Evolutionary conservation across 2,329 filamentous ascomycete species (phyloP).

Genomic region (Bimuria novae-zelandiae): DNA sequence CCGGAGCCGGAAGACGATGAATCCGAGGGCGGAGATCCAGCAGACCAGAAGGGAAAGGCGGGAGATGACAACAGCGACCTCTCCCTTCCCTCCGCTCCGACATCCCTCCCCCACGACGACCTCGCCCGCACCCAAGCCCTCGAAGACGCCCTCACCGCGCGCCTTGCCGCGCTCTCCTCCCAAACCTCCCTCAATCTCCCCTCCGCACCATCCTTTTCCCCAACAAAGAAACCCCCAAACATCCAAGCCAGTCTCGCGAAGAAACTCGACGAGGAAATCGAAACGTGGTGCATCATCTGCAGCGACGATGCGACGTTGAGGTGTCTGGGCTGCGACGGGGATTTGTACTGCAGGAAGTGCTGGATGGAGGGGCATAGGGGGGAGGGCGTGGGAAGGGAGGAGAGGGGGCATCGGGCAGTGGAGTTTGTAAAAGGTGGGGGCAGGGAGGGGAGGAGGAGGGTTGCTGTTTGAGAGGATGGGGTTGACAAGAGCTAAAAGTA

Average conservation of each 20-base stretch:
- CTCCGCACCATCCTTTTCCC: constrained; percentile 52
- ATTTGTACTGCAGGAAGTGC: constrained; percentile 77
- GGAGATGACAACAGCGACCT: constrained; percentile 8
- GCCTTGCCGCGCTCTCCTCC: constrained; percentile 52
- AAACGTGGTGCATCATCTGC: constrained; percentile 82
- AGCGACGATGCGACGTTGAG: constrained; percentile 74
- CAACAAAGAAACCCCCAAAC: constrained; percentile 43
- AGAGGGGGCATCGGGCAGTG: constrained; percentile 70
- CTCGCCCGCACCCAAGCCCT: constrained; percentile 37
- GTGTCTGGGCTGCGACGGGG: constrained; percentile 71
- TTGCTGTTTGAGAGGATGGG: constrained; percentile 12
- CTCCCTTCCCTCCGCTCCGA: constrained; percentile 52
- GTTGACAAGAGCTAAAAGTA: too few relatives aligned
- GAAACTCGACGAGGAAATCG: constrained; percentile 70
- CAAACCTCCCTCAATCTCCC: constrained; percentile 45
- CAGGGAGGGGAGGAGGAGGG: constrained; percentile 22
- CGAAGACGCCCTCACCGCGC: constrained; percentile 52
- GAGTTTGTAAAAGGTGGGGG: constrained; percentile 50
- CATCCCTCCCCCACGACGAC: constrained; percentile 32
- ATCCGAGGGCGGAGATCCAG: constrained; percentile 11
- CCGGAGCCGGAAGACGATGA: constrained; percentile 25
- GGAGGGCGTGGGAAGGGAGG: constrained; percentile 70
- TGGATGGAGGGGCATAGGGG: constrained; percentile 82
- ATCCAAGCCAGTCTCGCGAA: constrained; percentile 43
- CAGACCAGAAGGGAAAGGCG: not conserved